Evolutionary conservation across 2,329 filamentous ascomycete genomes (phyloP), one percentile per base, ranked within the genome.

Genomic region (Didymella arachidicola): DNA sequence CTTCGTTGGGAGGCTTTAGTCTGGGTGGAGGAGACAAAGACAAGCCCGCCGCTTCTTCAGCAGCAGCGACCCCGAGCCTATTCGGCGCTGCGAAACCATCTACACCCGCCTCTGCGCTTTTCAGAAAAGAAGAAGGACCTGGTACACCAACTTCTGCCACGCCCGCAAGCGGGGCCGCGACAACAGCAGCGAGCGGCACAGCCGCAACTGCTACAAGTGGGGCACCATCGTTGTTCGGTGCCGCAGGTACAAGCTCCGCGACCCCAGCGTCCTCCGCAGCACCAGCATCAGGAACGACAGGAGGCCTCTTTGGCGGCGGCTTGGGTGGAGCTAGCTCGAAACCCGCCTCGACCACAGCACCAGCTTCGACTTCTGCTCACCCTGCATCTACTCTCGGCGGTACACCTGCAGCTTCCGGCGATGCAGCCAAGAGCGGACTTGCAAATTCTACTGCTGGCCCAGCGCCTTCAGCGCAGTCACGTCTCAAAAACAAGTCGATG

Each of bases 401-500:
- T n/a, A 62, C 67, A 18, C 47, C 59, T 34, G 63, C 56, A 42
- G 52, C 66, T 38, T 44, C 65, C 14, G 65, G 59, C 19, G 69
- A 72, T 59, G 68, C 71, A 42, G 45, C 61, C 7, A 70, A 72
- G 52, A 63, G 55, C 25, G 82, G 74, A 27, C 79, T 94, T 47
- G 87, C 87, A 18, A 87, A 88, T 27, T 96, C 93, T 1, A 96
- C 91, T 3, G 83, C 87, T 32, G 93, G 93, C 0, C 92, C 93
- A 1, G 82, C 89, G 2, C 94, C 95, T 16, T 89, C 93, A 57
- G 80, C 83, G 2, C 87, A 96, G 70, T 95, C 94, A 4, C 89
- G 95, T 27, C 83, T 99, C 36, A 97, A 97, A 82, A 97, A 97
- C 79, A 98, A 97, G 81, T 97, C 94, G 0, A 97, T 99, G 91